Evolutionary conservation across 805 yeast genomes (phyloP).

Genomic region (Schwanniomyces occidentalis): DNA sequence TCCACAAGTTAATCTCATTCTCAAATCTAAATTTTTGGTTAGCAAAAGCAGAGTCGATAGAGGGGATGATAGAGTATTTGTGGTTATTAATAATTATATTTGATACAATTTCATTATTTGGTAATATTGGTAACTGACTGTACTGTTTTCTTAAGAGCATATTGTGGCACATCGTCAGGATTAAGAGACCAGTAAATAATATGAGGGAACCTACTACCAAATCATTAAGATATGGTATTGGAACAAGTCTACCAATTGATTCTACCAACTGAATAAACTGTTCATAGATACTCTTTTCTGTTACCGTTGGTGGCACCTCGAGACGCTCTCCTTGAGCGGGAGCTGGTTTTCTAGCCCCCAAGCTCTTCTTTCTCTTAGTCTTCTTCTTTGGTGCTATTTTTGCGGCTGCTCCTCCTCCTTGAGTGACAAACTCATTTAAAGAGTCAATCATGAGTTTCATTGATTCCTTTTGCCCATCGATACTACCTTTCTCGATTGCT

Average conservation of each 20-base stretch:
- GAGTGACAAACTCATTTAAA: slow-evolving; percentile 37
- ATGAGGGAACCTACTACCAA: slow-evolving; percentile 22
- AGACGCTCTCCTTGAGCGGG: too few relatives aligned
- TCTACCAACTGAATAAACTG: slow-evolving; percentile 21
- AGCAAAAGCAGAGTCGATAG: slow-evolving; percentile 32
- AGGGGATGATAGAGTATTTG: slow-evolving; percentile 42
- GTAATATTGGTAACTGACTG: slow-evolving; percentile 16
- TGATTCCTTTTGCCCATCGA: slow-evolving; percentile 69
- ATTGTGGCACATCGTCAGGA: too few relatives aligned
- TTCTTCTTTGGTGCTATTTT: slow-evolving; percentile 9
- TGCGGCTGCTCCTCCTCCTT: slow-evolving; percentile 6
- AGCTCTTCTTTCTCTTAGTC: slow-evolving; percentile 10
- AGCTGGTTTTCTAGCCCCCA: neutral
- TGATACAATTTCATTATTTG: slow-evolving; percentile 6
- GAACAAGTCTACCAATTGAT: slow-evolving; percentile 25
- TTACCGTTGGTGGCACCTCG: slow-evolving; percentile 17
- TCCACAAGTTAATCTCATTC: slow-evolving; percentile 67
- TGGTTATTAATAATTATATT: slow-evolving; percentile 31
- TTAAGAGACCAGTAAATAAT: slow-evolving; percentile 15
- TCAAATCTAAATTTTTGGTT: slow-evolving; percentile 29
- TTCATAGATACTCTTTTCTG: slow-evolving; percentile 11
- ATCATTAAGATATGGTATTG: slow-evolving; percentile 28
- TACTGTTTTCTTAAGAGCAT: slow-evolving; percentile 9
- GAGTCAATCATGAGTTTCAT: slow-evolving; percentile 50
- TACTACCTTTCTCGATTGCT: slow-evolving; percentile 72